phyloP scores from a whole-genome alignment of 2,329 filamentous ascomycete species.

The Nemania sp. region DNA sequence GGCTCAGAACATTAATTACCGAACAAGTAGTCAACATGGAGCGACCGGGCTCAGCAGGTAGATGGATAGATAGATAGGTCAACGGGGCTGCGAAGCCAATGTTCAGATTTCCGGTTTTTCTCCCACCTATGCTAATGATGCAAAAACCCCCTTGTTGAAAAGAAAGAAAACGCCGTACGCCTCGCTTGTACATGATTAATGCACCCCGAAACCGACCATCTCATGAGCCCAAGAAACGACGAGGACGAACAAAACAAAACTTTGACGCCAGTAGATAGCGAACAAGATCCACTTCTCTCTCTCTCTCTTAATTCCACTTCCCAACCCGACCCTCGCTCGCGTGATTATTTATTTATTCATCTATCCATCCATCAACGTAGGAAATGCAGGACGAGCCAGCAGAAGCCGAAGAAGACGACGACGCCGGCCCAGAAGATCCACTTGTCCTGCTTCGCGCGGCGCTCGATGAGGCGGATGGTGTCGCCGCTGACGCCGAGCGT shows the following conservation, averaged over 20 bases:
- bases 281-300: slow-evolving; percentile 9
- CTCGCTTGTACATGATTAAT: slow-evolving; percentile 27
- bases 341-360: not conserved
- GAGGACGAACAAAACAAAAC: too few species aligned
- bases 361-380: slow-evolving; percentile 60
- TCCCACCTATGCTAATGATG: slow-evolving; percentile 22
- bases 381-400: slow-evolving; percentile 87
- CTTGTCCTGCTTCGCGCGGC: slow-evolving; percentile 91
- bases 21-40: too few species aligned
- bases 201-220: slow-evolving; percentile 1
- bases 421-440: slow-evolving; percentile 95
- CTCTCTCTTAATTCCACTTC: slow-evolving; percentile 25
- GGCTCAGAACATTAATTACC: too few species aligned
- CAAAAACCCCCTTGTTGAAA: slow-evolving; percentile 1
- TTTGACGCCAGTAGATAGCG: not conserved
- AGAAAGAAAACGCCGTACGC: slow-evolving; percentile 28
- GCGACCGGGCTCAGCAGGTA: too few species aligned
- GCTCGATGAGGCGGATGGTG: slow-evolving; percentile 95
- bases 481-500: slow-evolving; percentile 92
- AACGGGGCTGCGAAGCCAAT: slow-evolving; percentile 10
- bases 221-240: slow-evolving; percentile 7
- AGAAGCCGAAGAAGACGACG: slow-evolving; percentile 85
- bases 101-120: not conserved
- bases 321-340: slow-evolving; percentile 24
- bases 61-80: not conserved